Evolutionary conservation across 2,329 filamentous ascomycete genomes (phyloP), one percentile per base, ranked within the genome.

Genomic region (Rhexocercosporidium sp.): DNA sequence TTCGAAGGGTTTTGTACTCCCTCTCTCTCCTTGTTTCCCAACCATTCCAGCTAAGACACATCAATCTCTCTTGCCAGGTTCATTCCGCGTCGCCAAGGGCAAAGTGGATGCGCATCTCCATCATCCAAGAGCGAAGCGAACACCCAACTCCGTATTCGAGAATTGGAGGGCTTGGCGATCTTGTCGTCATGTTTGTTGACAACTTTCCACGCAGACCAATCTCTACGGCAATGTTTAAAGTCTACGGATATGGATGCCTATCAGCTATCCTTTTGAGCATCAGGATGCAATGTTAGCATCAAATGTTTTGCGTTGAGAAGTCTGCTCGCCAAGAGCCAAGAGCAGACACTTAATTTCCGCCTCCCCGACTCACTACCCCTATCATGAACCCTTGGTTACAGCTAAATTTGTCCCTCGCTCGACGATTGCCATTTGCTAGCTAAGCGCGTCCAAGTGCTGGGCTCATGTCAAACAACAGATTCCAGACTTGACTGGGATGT

Each of bases 141-240:
- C n/a, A 37, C 31, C 53, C n/a, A 56, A 31, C 9, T 56, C 53
- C 53, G 31, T 56, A 39, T 56, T 56, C 53, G 31, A 56, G 53
- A 56, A 37, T 22, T n/a, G 22, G n/a, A 37, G 6, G 5, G 14
- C 53, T 56, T 39, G 53, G 53, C 53, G 31, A 18, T 20, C 4
- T 34, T 37, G 29, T 56, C n/a, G 18, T 20, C 9, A 3, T 31
- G 27, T 9, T 37, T 56, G 31, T 34, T 56, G 29, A 56, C 31
- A 22, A 53, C 4, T 3, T 51, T 51, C 22, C 2, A 5, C 34
- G 34, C 34, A 37, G 34, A 3, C 34, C 8, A 37, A 11, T 2
- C 8, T 37, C 34, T 37, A 37, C 2, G 12, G 8, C 0, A 37
- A 37, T 0, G 12, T 37, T 9, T 37, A 2, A 37, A 3, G 12